Evolutionary conservation across 345 rosid species (phyloP).

Genomic region (Angophora floribunda): DNA sequence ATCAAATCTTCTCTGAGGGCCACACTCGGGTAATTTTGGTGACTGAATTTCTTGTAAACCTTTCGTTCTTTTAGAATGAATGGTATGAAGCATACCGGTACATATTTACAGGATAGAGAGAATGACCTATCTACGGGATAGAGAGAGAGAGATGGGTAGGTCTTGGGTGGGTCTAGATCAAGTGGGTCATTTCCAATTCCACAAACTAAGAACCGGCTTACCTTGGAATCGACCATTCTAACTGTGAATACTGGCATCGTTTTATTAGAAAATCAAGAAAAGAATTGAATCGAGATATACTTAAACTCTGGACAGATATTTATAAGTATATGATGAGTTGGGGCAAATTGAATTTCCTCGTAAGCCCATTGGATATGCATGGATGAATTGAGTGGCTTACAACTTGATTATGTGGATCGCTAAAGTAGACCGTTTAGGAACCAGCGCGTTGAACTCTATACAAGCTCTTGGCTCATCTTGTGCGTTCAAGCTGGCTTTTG

Average conservation of each 20-base stretch:
- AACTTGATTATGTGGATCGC: neutral
- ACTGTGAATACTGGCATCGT: neutral
- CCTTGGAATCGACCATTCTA: too few relatives aligned
- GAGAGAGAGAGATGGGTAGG: accelerated
- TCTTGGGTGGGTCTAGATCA: accelerated
- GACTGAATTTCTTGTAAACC: too few relatives aligned
- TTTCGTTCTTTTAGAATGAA: too few relatives aligned
- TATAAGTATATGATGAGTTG: neutral
- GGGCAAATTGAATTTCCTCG: neutral
- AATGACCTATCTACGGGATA: too few relatives aligned
- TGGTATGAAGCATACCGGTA: too few relatives aligned
- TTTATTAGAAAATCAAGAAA: neutral
- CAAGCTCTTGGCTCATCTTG: neutral
- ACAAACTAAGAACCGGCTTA: neutral
- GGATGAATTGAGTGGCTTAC: neutral
- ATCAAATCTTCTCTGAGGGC: neutral
- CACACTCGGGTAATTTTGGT: too few relatives aligned
- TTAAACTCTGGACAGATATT: neutral
- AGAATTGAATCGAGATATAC: neutral
- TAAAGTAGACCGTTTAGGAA: neutral
- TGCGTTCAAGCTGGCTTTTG: neutral
- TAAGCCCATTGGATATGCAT: neutral
- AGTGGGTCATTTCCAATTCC: neutral
- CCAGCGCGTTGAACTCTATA: neutral
- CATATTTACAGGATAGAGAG: too few relatives aligned